phyloP scores from a whole-genome alignment of 257 asterid species.

The Cinchona pubescens region DNA sequence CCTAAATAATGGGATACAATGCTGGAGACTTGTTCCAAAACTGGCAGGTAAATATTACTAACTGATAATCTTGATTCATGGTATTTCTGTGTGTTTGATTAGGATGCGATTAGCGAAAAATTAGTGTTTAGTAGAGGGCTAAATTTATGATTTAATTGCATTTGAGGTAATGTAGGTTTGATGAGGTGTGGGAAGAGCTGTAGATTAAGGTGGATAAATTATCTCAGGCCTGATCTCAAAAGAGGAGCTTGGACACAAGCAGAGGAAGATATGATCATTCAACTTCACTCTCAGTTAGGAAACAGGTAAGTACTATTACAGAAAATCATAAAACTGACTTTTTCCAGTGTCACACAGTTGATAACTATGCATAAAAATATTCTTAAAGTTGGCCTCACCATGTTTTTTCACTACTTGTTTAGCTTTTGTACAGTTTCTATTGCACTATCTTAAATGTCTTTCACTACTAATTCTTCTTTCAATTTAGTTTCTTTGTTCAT shows the following conservation, averaged over 20 bases:
- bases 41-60: conserved; percentile 47
- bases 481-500: background rate
- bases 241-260: conserved; percentile 77
- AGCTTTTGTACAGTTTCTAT: too few species aligned
- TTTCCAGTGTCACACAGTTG: too few species aligned
- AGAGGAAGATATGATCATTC: conserved; percentile 78
- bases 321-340: too few species aligned
- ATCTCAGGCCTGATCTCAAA: conserved; percentile 78
- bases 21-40: conserved; percentile 82
- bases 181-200: conserved; percentile 92
- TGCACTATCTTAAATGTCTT: too few species aligned
- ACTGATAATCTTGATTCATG: too few species aligned
- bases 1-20: conserved; percentile 78
- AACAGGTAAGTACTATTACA: conserved; percentile 52
- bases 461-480: background rate
- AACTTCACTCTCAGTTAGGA: conserved; percentile 75
- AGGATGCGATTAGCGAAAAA: too few species aligned
- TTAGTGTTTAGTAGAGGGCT: background rate
- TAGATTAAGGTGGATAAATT: conserved; percentile 84
- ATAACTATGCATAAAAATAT: too few species aligned
- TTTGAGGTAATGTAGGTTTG: conserved; percentile 40
- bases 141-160: background rate
- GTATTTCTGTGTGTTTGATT: too few species aligned
- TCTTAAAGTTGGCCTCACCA: too few species aligned
- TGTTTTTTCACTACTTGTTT: too few species aligned